phyloP scores from a whole-genome alignment of 352 stramenopile species.

The Phytophthora melonis region DNA sequence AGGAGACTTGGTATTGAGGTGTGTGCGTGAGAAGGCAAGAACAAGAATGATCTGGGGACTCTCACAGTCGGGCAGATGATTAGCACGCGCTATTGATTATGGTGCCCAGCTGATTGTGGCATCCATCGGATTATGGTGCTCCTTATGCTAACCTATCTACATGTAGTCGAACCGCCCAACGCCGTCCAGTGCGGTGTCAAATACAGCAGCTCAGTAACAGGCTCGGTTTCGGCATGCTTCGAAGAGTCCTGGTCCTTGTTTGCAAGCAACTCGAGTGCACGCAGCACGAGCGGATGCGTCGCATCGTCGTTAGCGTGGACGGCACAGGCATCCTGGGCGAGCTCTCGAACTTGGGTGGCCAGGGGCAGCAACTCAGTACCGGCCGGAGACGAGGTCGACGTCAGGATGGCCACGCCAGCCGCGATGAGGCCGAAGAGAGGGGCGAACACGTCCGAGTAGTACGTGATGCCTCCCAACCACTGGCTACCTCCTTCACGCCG shows the following conservation, averaged over 20 bases:
- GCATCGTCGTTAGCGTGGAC: conserved; percentile 28
- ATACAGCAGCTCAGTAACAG: conserved; percentile 49
- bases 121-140: no score
- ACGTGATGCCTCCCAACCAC: conserved; percentile 74
- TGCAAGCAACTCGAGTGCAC: conserved; percentile 44
- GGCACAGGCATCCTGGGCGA: conserved; percentile 35
- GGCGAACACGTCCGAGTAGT: conserved; percentile 74
- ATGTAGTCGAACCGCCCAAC: conserved; percentile 11
- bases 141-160: no score
- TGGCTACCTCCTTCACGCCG: conserved; percentile 31
- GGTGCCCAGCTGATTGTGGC: background rate
- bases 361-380: conserved; percentile 33
- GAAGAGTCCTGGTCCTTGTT: conserved; percentile 2
- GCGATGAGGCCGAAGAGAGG: conserved; percentile 58
- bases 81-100: no score
- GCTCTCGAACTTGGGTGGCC: conserved; percentile 25
- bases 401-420: conserved; percentile 51
- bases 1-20: background rate
- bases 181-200: conserved; percentile 59
- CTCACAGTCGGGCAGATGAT: no score
- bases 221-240: background rate
- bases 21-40: conserved; percentile 5
- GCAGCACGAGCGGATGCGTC: conserved; percentile 52
- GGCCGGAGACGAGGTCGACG: conserved; percentile 16
- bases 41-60: conserved; percentile 8